Percentiles rank a stretch among this genome's conserved stretches.
phyloP scores from a whole-genome alignment of 2,329 filamentous ascomycete genomes.

The Penicillium nordicum region DNA sequence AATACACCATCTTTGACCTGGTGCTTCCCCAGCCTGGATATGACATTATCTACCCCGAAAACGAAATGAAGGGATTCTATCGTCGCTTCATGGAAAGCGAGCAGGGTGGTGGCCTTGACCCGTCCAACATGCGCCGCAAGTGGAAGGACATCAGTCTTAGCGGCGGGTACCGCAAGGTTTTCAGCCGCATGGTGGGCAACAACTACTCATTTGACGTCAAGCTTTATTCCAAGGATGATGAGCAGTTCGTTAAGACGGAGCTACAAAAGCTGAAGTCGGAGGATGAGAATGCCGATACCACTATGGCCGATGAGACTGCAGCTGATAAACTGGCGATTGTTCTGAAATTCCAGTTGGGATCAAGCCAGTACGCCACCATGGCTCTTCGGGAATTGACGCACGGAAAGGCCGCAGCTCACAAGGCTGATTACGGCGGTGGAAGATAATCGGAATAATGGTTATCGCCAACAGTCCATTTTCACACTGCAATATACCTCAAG shows the following conservation, averaged over 20 bases:
- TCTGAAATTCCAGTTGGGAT: conserved; percentile 70
- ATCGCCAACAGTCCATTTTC: background rate
- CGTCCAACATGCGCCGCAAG: conserved; percentile 77
- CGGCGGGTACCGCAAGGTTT: conserved; percentile 81
- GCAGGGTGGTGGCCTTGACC: conserved; percentile 74
- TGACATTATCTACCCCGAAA: conserved; percentile 80
- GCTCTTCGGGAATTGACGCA: conserved; percentile 76
- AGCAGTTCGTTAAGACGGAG: conserved; percentile 89
- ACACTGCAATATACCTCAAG: background rate
- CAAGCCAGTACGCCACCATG: conserved; percentile 82
- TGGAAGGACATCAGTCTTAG: conserved; percentile 86
- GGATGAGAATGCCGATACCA: conserved; percentile 27
- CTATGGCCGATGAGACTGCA: conserved; percentile 9
- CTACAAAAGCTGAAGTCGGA: conserved; percentile 61
- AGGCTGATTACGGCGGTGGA: conserved; percentile 59
- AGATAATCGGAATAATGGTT: conserved; percentile 10
- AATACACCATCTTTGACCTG: conserved; percentile 79
- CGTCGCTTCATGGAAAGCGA: conserved; percentile 77
- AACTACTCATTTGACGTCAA: conserved; percentile 66
- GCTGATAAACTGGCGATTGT: conserved; percentile 61
- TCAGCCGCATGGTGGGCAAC: conserved; percentile 68
- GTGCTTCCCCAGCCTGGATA: conserved; percentile 91
- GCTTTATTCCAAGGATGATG: conserved; percentile 61
- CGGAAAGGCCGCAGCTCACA: conserved; percentile 59
- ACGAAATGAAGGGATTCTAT: conserved; percentile 82